Evolutionary conservation across 305 asterid species (phyloP).

Genomic region (Nicotiana rustica): DNA sequence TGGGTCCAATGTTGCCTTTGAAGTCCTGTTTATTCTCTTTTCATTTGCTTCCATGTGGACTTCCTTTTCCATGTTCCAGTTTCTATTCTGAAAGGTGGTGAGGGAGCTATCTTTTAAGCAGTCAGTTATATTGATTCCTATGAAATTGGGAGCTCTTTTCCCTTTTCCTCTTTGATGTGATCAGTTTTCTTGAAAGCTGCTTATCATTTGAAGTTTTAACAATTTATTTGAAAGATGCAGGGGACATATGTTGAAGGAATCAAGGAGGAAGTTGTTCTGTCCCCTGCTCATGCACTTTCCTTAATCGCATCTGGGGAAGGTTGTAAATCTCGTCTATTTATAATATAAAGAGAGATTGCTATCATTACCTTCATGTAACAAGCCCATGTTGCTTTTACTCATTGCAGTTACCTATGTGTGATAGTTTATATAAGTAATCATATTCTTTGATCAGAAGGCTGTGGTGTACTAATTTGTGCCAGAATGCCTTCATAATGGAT

Average conservation of each 20-base stretch:
- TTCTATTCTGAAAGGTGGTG: slow-evolving; percentile 28
- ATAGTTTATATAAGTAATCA: not conserved
- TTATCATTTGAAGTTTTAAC: slow-evolving; percentile 14
- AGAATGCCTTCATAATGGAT: too few relatives aligned
- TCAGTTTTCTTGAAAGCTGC: slow-evolving; percentile 33
- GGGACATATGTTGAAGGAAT: slow-evolving; percentile 84
- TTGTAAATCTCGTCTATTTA: slow-evolving; percentile 36
- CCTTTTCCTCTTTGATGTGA: not conserved
- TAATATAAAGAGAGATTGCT: slow-evolving; percentile 22
- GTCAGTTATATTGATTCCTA: slow-evolving; percentile 29
- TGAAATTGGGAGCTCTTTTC: not conserved
- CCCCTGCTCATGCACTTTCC: slow-evolving; percentile 96
- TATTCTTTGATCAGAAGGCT: not conserved
- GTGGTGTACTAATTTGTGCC: too few relatives aligned
- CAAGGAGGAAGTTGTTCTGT: slow-evolving; percentile 87
- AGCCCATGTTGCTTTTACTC: slow-evolving; percentile 6
- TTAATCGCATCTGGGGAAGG: slow-evolving; percentile 93
- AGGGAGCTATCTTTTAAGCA: slow-evolving; percentile 28
- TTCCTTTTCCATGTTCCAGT: slow-evolving; percentile 11
- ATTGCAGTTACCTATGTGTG: not conserved
- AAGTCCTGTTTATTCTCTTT: not conserved
- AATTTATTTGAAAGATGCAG: slow-evolving; percentile 44
- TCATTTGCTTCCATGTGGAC: not conserved
- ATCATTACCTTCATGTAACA: not conserved
- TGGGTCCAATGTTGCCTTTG: slow-evolving; percentile 19